Base-by-base conservation (phyloP, 2,329 filamentous ascomycete species). In the Fusarium anthophilum region DNA sequence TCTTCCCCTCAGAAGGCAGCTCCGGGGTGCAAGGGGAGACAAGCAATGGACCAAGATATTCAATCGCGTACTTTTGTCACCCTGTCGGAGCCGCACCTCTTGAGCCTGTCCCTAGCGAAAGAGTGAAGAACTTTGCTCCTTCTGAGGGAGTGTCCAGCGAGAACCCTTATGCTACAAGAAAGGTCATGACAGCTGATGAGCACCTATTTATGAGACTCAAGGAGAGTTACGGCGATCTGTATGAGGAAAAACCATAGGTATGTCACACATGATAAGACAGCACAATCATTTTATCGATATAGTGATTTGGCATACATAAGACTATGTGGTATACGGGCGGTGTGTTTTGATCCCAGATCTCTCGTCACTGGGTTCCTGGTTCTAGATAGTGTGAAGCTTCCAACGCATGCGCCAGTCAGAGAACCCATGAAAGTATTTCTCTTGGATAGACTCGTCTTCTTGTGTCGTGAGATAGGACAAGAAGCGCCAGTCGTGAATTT, bases 1-100 rank as follows among this genome's bases (percentile, higher is more conserved):
- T 96, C 1, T 96, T 98, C 74, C 83, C 86, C 0, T 66, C 74
- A 1, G 77, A 72, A 12, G 78, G 72, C 20, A 66, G 66, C 10
- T 63, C 54, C 20, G 65, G 37, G 14, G 79, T 84, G 4, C 70
- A 80, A 5, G 87, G 85, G n/a, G 88, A 89, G 79, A 83, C 81
- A 8, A 86, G 83, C 38, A 76, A 79, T 2, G 87, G 87, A 32
- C 85, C 89, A 68, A 83, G 91, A 54, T 93, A 92, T 78, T 91
- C 89, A 15, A 91, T 93, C 72, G 91, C 88, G 12, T 93, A 89
- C 81, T 93, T 93, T 82, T 92, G 90, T 72, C 91, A 93, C 77
- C 91, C 91, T 3, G 86, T 87, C 9, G 84, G 88, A 13, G 81
- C 83, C 4, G 87, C 86, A 14, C 80, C 85, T 47, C 81, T 93